phyloP scores from a whole-genome alignment of 768 basidiomycete genomes.

The Mycena vulgaris region DNA sequence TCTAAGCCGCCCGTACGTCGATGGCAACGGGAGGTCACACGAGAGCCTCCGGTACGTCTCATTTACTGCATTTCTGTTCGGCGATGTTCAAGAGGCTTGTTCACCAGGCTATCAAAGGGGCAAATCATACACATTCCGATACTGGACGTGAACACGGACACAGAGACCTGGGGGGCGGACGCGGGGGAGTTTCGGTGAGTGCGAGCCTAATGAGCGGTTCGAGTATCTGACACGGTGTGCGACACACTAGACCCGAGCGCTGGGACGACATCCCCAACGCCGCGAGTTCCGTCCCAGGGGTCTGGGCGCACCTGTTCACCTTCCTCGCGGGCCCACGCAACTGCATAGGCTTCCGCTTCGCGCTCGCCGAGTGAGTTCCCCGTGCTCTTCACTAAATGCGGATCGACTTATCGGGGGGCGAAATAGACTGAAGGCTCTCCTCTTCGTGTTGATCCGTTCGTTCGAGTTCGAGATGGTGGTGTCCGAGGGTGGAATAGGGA shows the following conservation, averaged over 20 bases:
- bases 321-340: conserved; percentile 75
- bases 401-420: background rate
- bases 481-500: background rate
- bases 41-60: background rate
- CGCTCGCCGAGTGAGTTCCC: conserved; percentile 63
- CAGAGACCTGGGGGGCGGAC: conserved; percentile 75
- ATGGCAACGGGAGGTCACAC: conserved; percentile 3
- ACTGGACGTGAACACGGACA: conserved; percentile 64
- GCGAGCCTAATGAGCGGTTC: too few relatives aligned
- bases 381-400: too few relatives aligned
- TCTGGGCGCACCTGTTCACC: conserved; percentile 72
- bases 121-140: conserved; percentile 67
- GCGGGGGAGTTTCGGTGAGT: conserved; percentile 72
- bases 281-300: conserved; percentile 65
- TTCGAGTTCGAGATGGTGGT: conserved; percentile 57
- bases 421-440: conserved; percentile 54
- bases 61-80: background rate
- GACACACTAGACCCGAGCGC: conserved; percentile 68
- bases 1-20: conserved; percentile 3
- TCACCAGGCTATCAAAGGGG: conserved; percentile 63
- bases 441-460: conserved; percentile 58
- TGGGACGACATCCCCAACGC: conserved; percentile 68
- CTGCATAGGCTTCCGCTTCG: conserved; percentile 79
- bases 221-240: too few relatives aligned
- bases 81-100: background rate